phyloP scores from a whole-genome alignment of 2,329 filamentous ascomycete genomes.

The Fusarium sp. region DNA sequence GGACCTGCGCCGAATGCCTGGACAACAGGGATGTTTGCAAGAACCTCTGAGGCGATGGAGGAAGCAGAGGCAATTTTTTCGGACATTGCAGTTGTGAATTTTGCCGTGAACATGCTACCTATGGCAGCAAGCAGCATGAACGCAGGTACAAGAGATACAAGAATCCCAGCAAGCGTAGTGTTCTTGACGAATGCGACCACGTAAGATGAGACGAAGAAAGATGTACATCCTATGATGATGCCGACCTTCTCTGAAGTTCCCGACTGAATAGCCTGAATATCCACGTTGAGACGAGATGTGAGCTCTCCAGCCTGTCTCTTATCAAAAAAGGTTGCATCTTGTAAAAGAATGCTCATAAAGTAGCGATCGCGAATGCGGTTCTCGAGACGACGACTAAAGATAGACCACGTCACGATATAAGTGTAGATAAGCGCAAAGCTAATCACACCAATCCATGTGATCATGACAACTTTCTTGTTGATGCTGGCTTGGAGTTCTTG shows the following conservation, averaged over 20 bases:
- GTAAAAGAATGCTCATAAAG: slow-evolving; percentile 66
- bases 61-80: slow-evolving; percentile 67
- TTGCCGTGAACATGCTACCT: slow-evolving; percentile 65
- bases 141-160: slow-evolving; percentile 71
- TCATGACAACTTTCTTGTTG: slow-evolving; percentile 67
- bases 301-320: slow-evolving; percentile 71
- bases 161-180: slow-evolving; percentile 70
- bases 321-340: slow-evolving; percentile 74
- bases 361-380: slow-evolving; percentile 72
- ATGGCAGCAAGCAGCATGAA: slow-evolving; percentile 69
- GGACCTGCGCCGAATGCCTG: slow-evolving; percentile 71
- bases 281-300: slow-evolving; percentile 70
- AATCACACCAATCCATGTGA: slow-evolving; percentile 73
- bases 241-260: slow-evolving; percentile 79
- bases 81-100: slow-evolving; percentile 61
- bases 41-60: slow-evolving; percentile 70
- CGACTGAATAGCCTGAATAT: slow-evolving; percentile 73
- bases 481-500: slow-evolving; percentile 55
- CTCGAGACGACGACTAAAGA: slow-evolving; percentile 72
- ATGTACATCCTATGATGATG: slow-evolving; percentile 68
- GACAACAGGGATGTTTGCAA: slow-evolving; percentile 70
- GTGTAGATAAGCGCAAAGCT: slow-evolving; percentile 73
- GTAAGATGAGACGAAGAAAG: slow-evolving; percentile 76
- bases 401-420: slow-evolving; percentile 72
- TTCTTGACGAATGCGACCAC: slow-evolving; percentile 75